phyloP scores from a whole-genome alignment of 1,139 yeast species.

The Candida freyschussii region DNA sequence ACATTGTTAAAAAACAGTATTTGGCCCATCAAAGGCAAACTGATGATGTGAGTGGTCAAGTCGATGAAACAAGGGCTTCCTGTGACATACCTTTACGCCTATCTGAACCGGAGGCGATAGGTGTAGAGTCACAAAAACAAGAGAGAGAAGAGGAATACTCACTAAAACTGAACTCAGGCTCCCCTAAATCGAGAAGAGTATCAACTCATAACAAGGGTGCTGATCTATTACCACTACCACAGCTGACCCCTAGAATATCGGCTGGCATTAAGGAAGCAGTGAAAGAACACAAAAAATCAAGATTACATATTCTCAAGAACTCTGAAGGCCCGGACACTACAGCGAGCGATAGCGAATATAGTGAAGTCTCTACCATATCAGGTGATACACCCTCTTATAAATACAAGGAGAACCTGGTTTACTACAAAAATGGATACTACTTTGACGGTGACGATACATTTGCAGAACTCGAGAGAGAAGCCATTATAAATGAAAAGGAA shows the following conservation, averaged over 20 bases:
- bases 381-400: slow-evolving; percentile 26
- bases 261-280: slow-evolving; percentile 24
- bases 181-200: slow-evolving; percentile 17
- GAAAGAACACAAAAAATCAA: slow-evolving; percentile 21
- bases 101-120: neutral
- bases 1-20: slow-evolving; percentile 20
- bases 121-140: neutral
- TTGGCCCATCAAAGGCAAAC: slow-evolving; percentile 1
- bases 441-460: slow-evolving; percentile 21
- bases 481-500: slow-evolving; percentile 19
- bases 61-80: too few species aligned
- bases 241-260: slow-evolving; percentile 20
- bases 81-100: too few species aligned
- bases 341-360: slow-evolving; percentile 22
- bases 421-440: slow-evolving; percentile 26
- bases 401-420: slow-evolving; percentile 17
- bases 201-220: slow-evolving; percentile 3
- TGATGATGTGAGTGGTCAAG: too few species aligned
- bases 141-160: slow-evolving; percentile 6
- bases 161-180: slow-evolving; percentile 10
- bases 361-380: slow-evolving; percentile 23
- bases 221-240: slow-evolving; percentile 1
- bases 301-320: slow-evolving; percentile 20
- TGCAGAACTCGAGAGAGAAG: slow-evolving; percentile 18
- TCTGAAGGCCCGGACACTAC: slow-evolving; percentile 10